Base-by-base conservation (phyloP, 495 filamentous ascomycete genomes). In the Saxophila tyrrhenica region DNA sequence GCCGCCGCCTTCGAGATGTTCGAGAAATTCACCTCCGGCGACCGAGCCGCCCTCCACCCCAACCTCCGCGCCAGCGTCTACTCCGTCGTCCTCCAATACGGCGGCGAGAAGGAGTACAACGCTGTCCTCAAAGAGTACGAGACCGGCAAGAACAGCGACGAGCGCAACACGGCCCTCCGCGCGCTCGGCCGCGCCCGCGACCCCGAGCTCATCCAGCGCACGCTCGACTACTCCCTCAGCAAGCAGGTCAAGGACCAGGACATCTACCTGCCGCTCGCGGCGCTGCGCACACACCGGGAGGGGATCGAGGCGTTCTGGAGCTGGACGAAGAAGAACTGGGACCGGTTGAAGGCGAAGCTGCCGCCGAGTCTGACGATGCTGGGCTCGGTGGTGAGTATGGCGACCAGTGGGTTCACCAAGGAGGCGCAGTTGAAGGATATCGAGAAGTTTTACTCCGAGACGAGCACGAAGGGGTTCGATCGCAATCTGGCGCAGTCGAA, bases 161-260 rank as follows among this genome's bases (percentile, higher is more conserved):
- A 97, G 75, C 87, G 90, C 69, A 95, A 94, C 64, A 92, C 89
- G n/a, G 89, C 91, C 0, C 79, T 98, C 32, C 86, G 92, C 58
- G 81, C 80, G 56, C 76, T 98, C 9, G 90, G 92, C 46, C 79
- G 88, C 49, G 81, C 87, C 25, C 83, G 85, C 58, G 73, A 83
- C 43, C 80, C 86, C 15, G 78, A 81, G 48, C 81, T 96, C 45
- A 91, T 96, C 69, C 68, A 88, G 67, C 80, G 81, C 52, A 91
- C 89, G 1, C 78, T 98, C 17, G 75, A 69, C 9, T 72, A 95
- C 32, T 80, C 89, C 42, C 75, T 86, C 55, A 80, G 82, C 68
- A 78, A 82, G 39, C 85, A 95, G 56, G 88, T 98, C 68, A 94
- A 94, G 74, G 89, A 83, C 60, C 92, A 98, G 71, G 92, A 98